Evolutionary conservation across 192 early-diverging fungal genomes (phyloP), one percentile per base, ranked within the genome.

Genomic region (Fimicolochytrium jonesii): DNA sequence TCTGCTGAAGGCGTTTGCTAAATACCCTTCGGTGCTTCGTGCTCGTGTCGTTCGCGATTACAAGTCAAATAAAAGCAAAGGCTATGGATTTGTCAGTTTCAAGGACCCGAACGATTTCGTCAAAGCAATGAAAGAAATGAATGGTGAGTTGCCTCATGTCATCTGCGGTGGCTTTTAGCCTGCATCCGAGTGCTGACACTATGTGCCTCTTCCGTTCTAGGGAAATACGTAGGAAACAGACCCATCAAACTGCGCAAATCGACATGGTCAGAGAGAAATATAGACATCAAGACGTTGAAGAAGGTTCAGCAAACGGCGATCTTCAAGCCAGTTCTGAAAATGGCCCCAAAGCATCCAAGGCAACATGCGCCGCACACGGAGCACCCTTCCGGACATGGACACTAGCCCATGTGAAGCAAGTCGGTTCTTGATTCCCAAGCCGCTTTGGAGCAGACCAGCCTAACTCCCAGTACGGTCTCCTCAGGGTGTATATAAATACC

Each of bases 51-150:
- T 98, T 1, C 74, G 86, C 0, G 92, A 98, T 47, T 94, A 94
- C 57, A 72, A 82, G 53, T 87, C 92, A 0, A 77, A 73, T 23
- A 98, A 98, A 70, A 87, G 87, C 33, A 90, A 86, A 58, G 95
- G 95, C 17, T 98, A 91, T 66, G 95, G 95, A 3, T 98, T 98
- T 66, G 79, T 96, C 26, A 92, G 89, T 75, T 95, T 98, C 73
- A 84, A 86, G 44, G 86, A 94, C 64, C 81, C 92, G 15, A 84
- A 91, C 68, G 95, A 94, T 70, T 98, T 92, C 78, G 85, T 93
- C 15, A 85, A 82, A 29, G 95, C 95, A 5, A 89, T 91, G 90
- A 87, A 81, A 51, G 93, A 98, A 76, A 94, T 95, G 87, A 90
- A 98, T 70, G 93, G 93, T 86, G 76, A 9, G 53, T 18, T n/a